phyloP scores from a whole-genome alignment of 208 protist genomes.

The Acanthamoeba sp. region DNA sequence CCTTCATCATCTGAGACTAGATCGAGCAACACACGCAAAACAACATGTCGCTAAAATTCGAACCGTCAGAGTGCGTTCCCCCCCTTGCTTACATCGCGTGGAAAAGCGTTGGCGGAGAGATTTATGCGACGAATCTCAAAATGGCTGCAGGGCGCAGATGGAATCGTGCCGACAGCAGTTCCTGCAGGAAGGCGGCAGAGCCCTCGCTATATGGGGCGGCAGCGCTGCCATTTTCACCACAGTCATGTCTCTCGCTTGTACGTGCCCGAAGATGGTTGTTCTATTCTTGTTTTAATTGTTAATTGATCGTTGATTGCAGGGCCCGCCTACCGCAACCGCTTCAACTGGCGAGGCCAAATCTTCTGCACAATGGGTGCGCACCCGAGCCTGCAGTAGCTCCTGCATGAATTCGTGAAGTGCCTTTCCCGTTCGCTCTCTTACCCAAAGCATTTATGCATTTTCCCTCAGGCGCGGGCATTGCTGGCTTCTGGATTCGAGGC shows the following conservation, averaged over 20 bases:
- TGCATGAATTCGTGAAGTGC: no score
- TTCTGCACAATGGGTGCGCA: constrained; percentile 45
- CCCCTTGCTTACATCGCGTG: background rate
- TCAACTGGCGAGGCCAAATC: constrained; percentile 66
- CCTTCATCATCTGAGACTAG: background rate
- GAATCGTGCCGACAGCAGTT: constrained; percentile 22
- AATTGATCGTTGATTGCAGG: background rate
- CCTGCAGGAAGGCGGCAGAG: background rate
- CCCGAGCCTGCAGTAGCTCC: background rate
- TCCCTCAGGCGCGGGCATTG: constrained; percentile 26
- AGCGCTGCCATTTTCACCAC: background rate
- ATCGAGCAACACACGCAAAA: background rate
- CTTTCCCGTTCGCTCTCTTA: no score
- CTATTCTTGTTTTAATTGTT: background rate
- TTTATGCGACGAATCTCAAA: no score
- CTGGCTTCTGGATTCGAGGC: constrained; percentile 40
- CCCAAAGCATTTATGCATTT: background rate
- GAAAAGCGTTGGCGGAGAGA: no score
- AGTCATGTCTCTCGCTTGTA: constrained; percentile 39
- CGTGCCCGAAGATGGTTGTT: background rate
- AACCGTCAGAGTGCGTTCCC: background rate
- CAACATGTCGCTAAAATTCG: constrained; percentile 15
- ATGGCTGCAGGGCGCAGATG: background rate
- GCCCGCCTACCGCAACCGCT: background rate
- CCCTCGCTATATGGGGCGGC: background rate